Evolutionary conservation across 345 rosid species (phyloP), one percentile per base, ranked within the genome.

Genomic region (Salix brachista): DNA sequence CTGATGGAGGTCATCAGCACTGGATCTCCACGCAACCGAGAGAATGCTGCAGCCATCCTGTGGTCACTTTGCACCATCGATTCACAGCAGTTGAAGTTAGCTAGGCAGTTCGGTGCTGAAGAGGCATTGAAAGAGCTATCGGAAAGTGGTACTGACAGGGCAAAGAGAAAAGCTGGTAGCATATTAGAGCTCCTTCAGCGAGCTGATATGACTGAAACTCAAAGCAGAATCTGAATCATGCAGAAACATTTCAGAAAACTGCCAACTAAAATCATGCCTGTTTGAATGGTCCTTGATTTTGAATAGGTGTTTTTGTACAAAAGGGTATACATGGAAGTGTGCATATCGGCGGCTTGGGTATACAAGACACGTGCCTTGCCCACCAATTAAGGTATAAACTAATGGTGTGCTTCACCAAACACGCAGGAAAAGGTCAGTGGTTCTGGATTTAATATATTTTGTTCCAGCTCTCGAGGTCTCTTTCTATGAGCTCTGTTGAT

Each of bases 61-160:
- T 96, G 97, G 96, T 86, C 92, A 42, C 82, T 96, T 11, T 96
- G 97, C 79, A 74, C 87, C 0, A 89, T 92, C 30, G 96, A 90
- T 42, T 36, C 46, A 65, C 87, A 89, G 83, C 94, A 93, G 84
- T 78, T 93, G 77, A 90, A 83, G 77, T 65, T 81, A 41, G 94
- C 96, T 0, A 90, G 81, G 83, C 94, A 92, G 69, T 85, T 77
- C 30, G 92, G 92, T 73, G 94, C 89, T 8, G 97, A 93, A 78
- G 87, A 90, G 75, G 90, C 90, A 21, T 77, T 96, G 74, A 93
- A 85, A 88, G 99, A 93, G 68, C 84, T 93, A 17, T 83, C 85
- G 2, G 98, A 96, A 41, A 93, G 77, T 71, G 99, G 98, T 72
- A 96, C 99, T 6, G 99, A 93, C 70, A 91, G 99, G 74, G 99